Evolutionary conservation across 176 grass and related monocot genomes (phyloP), one percentile per base, ranked within the genome.

Genomic region (Thalia dealbata): DNA sequence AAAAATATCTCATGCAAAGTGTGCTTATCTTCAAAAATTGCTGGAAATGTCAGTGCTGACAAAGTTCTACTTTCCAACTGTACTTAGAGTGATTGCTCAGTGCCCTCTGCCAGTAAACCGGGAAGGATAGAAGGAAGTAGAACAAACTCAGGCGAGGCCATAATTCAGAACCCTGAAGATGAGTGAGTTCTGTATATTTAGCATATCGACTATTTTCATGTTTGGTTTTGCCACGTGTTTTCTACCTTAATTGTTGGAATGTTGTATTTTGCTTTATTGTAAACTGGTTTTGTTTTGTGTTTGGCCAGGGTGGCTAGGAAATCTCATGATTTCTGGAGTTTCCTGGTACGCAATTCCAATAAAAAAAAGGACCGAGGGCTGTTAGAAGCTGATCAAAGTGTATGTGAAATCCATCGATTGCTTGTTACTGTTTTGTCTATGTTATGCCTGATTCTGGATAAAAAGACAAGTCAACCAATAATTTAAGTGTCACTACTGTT

Each of bases 231-330:
- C 78, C 79, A 81, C n/a, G 44, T 44, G 23, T 58, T 28, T 13
- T 15, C 52, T 80, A 21, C 26, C 35, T 16, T 8, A 44, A 11
- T 23, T 43, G 21, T 68, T 44, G 32, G 19, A 68, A 68, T 68
- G 21, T 68, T 44, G 38, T 18, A n/a, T 23, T 68, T 42, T 54
- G 9, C 21, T 52, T 52, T 9, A 13, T 46, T 50, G 18, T 67
- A 52, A 35, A 62, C 48, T 67, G 23, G 67, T 9, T n/a, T 38
- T 70, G 42, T 52, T 70, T 56, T 35, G 78, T 77, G 3, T 79
- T 78, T 27, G 70, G 26, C 78, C 73, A 85, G 78, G 72, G 48
- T 82, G 84, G 88, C 81, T 73, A 87, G 83, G 41, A 89, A 91
- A 79, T 76, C 76, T 26, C 79, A 68, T 60, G 75, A 78, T 60